Conservation (phyloP, 768 basidiomycete genomes). For the Grammothele lineata region DNA sequence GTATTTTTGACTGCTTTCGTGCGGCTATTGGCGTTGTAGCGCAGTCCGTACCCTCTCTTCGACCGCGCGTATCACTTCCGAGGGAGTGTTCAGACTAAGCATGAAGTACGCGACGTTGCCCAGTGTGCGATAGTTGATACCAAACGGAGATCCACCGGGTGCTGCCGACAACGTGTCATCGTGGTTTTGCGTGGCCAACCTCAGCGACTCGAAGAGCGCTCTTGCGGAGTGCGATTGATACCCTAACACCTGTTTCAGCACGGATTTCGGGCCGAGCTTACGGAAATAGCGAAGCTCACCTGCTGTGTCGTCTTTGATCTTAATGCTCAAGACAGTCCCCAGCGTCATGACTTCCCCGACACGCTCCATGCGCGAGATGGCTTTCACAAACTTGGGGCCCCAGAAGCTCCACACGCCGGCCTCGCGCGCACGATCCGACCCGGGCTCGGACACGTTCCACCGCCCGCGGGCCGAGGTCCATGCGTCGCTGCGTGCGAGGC, state of each 20-base stretch:
- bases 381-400: constrained; percentile 66
- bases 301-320: constrained; percentile 50
- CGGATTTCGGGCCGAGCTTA: neutral
- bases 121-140: constrained; percentile 82
- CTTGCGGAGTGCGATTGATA: constrained; percentile 64
- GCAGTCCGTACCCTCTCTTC: constrained; percentile 49
- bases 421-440: constrained; percentile 9
- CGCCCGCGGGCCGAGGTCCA: constrained; percentile 58
- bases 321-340: constrained; percentile 81
- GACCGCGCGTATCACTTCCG: constrained; percentile 48
- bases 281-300: too few relatives aligned
- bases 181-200: constrained; percentile 17
- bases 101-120: constrained; percentile 94
- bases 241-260: constrained; percentile 21
- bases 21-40: neutral
- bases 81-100: constrained; percentile 73
- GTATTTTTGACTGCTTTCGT: neutral
- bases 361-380: constrained; percentile 48
- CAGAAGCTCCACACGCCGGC: constrained; percentile 79
- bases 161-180: constrained; percentile 33
- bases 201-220: constrained; percentile 50
- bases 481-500: constrained; percentile 38
- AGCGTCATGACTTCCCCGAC: constrained; percentile 83
- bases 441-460: constrained; percentile 43
- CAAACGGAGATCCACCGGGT: constrained; percentile 54